A percentile compares a stretch with the other conserved stretches of the same genome.
Conservation (phyloP, 371 early-diverging fungal genomes). For the Capillidium rhysosporum region DNA sequence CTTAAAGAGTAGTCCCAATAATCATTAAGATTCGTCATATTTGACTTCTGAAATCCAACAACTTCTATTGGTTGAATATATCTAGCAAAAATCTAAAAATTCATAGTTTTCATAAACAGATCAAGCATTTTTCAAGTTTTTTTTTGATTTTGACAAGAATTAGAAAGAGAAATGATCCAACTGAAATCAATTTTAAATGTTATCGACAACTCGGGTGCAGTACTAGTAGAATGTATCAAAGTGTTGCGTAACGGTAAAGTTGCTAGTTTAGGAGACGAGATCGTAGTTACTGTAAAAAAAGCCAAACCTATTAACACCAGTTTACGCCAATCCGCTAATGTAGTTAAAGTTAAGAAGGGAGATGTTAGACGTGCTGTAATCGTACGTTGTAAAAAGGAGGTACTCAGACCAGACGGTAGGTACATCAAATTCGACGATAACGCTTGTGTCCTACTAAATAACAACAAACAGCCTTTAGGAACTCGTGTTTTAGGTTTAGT, state of each 20-base stretch:
- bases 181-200: slow-evolving; percentile 67
- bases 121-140: neutral
- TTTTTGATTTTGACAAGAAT: no score
- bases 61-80: no score
- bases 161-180: slow-evolving; percentile 40
- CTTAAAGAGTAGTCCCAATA: no score
- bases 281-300: slow-evolving; percentile 86
- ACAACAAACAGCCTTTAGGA: slow-evolving; percentile 82
- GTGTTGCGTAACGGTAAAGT: slow-evolving; percentile 69
- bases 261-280: slow-evolving; percentile 76
- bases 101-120: neutral
- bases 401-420: slow-evolving; percentile 78
- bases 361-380: slow-evolving; percentile 87
- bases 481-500: slow-evolving; percentile 85
- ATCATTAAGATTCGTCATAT: no score
- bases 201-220: slow-evolving; percentile 91
- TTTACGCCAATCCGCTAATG: slow-evolving; percentile 15
- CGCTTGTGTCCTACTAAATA: slow-evolving; percentile 87
- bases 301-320: slow-evolving; percentile 30
- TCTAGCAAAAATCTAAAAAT: neutral
- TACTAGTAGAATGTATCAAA: slow-evolving; percentile 87
- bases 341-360: slow-evolving; percentile 77
- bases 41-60: no score
- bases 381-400: slow-evolving; percentile 82
- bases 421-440: slow-evolving; percentile 93